phyloP scores from a whole-genome alignment of 495 filamentous ascomycete species.

The Aspergillus cavernicola region DNA sequence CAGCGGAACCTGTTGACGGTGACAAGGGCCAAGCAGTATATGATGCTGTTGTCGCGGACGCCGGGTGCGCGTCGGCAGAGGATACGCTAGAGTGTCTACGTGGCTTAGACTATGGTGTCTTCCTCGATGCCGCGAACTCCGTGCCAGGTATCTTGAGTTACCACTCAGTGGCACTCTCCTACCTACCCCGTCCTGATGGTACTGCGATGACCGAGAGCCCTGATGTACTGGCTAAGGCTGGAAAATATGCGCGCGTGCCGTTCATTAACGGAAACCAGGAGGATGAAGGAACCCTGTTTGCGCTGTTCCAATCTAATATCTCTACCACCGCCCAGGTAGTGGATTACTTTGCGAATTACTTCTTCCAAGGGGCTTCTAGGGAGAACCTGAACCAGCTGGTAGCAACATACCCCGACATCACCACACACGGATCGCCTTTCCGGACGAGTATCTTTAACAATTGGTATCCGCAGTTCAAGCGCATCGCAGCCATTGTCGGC shows the following conservation, averaged over 20 bases:
- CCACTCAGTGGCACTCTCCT: conserved; percentile 58
- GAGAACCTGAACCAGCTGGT: conserved; percentile 50
- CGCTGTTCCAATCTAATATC: conserved; percentile 61
- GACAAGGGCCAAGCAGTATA: conserved; percentile 61
- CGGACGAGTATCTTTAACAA: conserved; percentile 59
- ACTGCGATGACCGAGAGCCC: conserved; percentile 51
- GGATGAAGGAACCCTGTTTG: conserved; percentile 62
- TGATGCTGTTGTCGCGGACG: conserved; percentile 54
- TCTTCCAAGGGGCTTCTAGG: conserved; percentile 50
- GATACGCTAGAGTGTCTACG: conserved; percentile 65
- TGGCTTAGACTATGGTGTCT: conserved; percentile 51
- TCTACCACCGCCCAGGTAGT: conserved; percentile 53
- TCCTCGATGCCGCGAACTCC: conserved; percentile 62
- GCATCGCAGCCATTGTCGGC: conserved; percentile 69
- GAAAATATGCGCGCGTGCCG: conserved; percentile 55
- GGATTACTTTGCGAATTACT: conserved; percentile 53
- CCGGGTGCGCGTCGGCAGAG: conserved; percentile 53
- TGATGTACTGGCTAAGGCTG: conserved; percentile 43
- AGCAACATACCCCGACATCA: conserved; percentile 48
- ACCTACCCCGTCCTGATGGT: conserved; percentile 64
- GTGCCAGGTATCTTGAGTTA: conserved; percentile 62
- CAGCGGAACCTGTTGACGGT: conserved; percentile 61
- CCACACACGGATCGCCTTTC: conserved; percentile 60
- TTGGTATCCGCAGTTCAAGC: conserved; percentile 71
- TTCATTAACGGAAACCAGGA: conserved; percentile 57